Evolutionary conservation across 495 filamentous ascomycete species (phyloP), one percentile per base, ranked within the genome.

Genomic region (Articulospora tetracladia): DNA sequence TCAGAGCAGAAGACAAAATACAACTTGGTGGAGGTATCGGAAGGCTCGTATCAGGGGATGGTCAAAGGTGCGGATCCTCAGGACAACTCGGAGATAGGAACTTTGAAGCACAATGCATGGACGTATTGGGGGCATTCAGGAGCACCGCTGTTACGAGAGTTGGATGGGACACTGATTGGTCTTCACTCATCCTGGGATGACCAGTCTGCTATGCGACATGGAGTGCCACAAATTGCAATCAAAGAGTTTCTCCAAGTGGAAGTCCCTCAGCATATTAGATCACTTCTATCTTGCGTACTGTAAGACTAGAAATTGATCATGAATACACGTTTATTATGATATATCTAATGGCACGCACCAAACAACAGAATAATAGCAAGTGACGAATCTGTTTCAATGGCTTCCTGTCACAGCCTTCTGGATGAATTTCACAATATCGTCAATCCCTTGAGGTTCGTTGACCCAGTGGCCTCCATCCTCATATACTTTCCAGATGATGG

Each of bases 401-500:
- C 30, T 32, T 32, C 13, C 13, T 13, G 30, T 13, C 4, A 32
- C 30, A 6, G 13, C 13, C 30, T 32, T 44, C 39, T 20, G 36
- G 44, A 83, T 55, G 68, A 83, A 80, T 4, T 41, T n/a, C 8
- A 80, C 66, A 11, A 76, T 69, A 73, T 85, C 81, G 58, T 83
- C 74, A 15, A 84, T 70, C 32, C 79, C 77, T 48, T 75, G 64
- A 17, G 72, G 72, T 57, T 74, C 74, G 47, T 83, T 75, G 32
- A 84, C 77, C 82, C 81, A 85, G 68, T 86, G 83, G 0, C 80
- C 80, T 0, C 85, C 74, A 1, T 72, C 74, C 52, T 73, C 32
- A 68, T 85, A 87, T 36, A 73, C 72, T 62, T 73, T 76, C 73
- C 75, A 83, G 20, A 72, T 72, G 3, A 84, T 73, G 54, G 77